Evolutionary conservation across 305 asterid genomes (phyloP).

Genomic region (Fraxinus latifolia): DNA sequence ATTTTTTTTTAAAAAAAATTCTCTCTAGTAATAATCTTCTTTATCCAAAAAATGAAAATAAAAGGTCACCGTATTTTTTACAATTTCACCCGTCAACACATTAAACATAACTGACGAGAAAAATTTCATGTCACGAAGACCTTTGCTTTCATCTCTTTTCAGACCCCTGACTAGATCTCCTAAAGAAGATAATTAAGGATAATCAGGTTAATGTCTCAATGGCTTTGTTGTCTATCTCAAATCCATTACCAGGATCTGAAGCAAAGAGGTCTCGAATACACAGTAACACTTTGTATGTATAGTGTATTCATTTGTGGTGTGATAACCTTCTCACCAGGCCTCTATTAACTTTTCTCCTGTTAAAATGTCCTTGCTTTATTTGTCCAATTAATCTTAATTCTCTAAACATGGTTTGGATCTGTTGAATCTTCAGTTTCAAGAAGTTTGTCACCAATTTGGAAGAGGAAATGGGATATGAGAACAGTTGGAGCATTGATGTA

Average conservation of each 20-base stretch:
- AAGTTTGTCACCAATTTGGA: conserved; percentile 66
- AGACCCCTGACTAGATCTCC: not conserved
- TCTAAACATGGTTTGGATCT: conserved; percentile 20
- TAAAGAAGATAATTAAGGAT: not conserved
- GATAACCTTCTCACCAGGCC: not conserved
- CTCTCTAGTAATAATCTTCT: not conserved
- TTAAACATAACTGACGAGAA: not conserved
- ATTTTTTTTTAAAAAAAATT: not conserved
- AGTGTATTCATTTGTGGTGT: not conserved
- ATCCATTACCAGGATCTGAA: not conserved
- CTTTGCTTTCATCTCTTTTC: not conserved
- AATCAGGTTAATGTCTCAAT: not conserved
- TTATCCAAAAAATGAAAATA: not conserved
- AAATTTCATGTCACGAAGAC: not conserved
- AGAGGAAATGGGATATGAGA: conserved; percentile 55
- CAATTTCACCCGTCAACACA: not conserved
- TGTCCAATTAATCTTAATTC: conserved; percentile 7
- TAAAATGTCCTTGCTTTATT: not conserved
- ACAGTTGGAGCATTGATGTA: conserved; percentile 31
- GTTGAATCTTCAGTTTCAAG: conserved; percentile 59
- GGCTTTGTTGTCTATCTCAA: not conserved
- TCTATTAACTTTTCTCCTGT: not conserved
- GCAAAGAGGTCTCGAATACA: not conserved
- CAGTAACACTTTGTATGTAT: not conserved
- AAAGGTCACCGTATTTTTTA: not conserved